These are phyloP conservation scores for Blastomyces parvus DNA, from an alignment of 2,329 filamentous ascomycete genomes.

Conservation along the genomic window DNA sequence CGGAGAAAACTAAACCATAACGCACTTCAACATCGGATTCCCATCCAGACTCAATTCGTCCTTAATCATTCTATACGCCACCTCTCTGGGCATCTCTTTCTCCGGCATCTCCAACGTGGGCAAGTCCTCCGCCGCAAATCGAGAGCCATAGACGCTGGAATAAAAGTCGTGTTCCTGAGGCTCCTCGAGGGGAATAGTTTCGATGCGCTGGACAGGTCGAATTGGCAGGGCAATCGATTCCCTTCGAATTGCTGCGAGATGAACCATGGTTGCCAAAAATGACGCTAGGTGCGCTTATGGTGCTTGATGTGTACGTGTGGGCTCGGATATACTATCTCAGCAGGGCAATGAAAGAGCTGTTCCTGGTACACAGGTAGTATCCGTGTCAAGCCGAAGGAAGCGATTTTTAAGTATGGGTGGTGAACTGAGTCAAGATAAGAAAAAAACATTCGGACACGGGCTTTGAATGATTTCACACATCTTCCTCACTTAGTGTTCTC, in stretches of 20 bases:
- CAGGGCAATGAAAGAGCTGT: background rate
- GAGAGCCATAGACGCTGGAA: conserved; percentile 78
- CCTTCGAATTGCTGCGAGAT: conserved; percentile 32
- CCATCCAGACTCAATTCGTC: conserved; percentile 87
- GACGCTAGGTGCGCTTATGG: background rate
- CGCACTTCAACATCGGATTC: conserved; percentile 64
- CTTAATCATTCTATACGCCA: conserved; percentile 96
- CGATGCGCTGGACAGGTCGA: conserved; percentile 33
- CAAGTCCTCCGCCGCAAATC: conserved; percentile 70
- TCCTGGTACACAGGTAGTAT: background rate
- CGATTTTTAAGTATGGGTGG: background rate
- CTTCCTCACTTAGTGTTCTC: background rate
- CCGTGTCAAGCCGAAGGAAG: background rate
- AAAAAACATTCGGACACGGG: background rate
- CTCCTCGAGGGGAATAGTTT: conserved; percentile 39
- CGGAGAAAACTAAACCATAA: background rate
- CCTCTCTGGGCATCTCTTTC: conserved; percentile 75
- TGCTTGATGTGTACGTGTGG: background rate
- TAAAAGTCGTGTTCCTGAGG: conserved; percentile 46
- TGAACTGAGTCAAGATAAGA: background rate
- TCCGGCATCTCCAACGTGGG: conserved; percentile 83
- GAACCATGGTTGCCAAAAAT: conserved; percentile 27
- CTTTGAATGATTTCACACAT: background rate
- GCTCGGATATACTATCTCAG: background rate
- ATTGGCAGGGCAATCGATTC: conserved; percentile 30